Evolutionary conservation across 2,329 filamentous ascomycete genomes (phyloP).

Genomic region (Sporothrix dimorphospora): DNA sequence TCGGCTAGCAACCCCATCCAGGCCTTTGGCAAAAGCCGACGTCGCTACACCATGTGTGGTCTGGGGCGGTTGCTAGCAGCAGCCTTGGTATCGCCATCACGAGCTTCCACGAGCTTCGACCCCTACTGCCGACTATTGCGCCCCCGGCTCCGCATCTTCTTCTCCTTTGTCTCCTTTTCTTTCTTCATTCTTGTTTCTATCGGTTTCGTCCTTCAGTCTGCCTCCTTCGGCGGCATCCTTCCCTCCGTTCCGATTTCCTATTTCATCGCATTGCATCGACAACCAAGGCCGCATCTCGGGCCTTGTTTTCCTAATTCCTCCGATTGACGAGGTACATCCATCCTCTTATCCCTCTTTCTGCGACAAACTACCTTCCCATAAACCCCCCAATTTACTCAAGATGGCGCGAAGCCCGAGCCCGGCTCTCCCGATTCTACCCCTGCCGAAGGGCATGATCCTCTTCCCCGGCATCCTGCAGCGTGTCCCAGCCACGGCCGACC

Average conservation of each 20-base stretch:
- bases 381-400: background rate
- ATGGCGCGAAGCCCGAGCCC: slow-evolving; percentile 47
- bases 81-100: slow-evolving; percentile 26
- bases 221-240: background rate
- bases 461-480: slow-evolving; percentile 84
- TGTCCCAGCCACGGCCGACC: slow-evolving; percentile 76
- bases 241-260: background rate
- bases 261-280: background rate
- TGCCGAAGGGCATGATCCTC: slow-evolving; percentile 78
- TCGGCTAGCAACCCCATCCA: slow-evolving; percentile 23
- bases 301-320: slow-evolving; percentile 1
- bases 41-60: slow-evolving; percentile 11
- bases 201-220: background rate
- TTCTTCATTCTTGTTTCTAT: background rate
- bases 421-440: slow-evolving; percentile 75
- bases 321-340: background rate
- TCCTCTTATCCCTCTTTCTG: background rate
- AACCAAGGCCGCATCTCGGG: background rate
- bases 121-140: background rate
- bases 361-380: background rate
- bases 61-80: slow-evolving; percentile 1
- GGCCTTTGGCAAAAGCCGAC: slow-evolving; percentile 16
- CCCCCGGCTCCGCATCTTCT: background rate
- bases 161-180: background rate
- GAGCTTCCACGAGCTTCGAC: slow-evolving; percentile 31